Base-by-base conservation (phyloP, 1,139 yeast species). In the Geotrichum klebahnii region DNA sequence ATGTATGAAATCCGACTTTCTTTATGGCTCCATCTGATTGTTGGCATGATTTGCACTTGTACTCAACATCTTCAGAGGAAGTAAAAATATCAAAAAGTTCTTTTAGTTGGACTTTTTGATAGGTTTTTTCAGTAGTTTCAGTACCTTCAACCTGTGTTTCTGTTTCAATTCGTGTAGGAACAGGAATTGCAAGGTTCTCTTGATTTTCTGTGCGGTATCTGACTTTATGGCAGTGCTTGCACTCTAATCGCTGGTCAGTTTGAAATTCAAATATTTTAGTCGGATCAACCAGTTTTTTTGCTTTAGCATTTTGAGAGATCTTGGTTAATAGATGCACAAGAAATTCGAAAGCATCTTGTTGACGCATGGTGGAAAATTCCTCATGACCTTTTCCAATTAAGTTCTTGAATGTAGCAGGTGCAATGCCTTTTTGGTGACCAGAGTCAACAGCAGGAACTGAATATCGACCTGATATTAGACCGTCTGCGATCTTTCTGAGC, bases 301-400 rank as follows among this genome's bases (percentile, higher is more conserved):
- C 60, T 2, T 64, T 55, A 23, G 68, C 67, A 6, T 71, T 52
- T 9, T 62, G 65, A 23, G 84, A 92, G 32, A 87, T 66, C 57
- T 79, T 76, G 53, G 83, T 86, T 34, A 83, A 61, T 19, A 90
- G 67, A 63, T 82, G 83, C 8, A 79, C 70, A 66, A 89, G 76
- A 63, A 89, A 94, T 65, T 92, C 98, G 72, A 83, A 85, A 0
- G 97, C 94, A 71, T 92, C 99, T 65, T 92, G 98, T 63, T 92
- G 99, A 59, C 81, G 79, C 75, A 83, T 86, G 0, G 96, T 82
- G 43, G 82, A 75, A 61, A 92, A 92, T 62, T 92, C 98, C 14
- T 76, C 74, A 66, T 92, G 95, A 39, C 80, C 80, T 50, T 77
- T 77, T 1, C 96, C 97, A 50, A 94, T 73, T 24, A 88, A 70